phyloP scores from a whole-genome alignment of 768 basidiomycete genomes.

The Cystofilobasidium bisporidii region DNA sequence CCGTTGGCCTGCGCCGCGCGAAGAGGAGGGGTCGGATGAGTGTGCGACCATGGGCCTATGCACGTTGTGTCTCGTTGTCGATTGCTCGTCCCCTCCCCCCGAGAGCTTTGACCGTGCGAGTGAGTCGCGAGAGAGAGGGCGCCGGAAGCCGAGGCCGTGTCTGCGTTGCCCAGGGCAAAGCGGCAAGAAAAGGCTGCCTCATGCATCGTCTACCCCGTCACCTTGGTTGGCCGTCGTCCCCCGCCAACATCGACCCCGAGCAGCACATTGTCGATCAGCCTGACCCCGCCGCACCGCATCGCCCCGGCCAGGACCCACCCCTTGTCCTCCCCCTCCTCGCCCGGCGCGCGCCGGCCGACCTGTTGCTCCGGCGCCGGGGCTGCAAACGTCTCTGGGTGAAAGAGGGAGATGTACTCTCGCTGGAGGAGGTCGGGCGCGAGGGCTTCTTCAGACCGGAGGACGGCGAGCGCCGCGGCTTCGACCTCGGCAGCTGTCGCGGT shows the following conservation, averaged over 20 bases:
- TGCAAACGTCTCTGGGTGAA: constrained; percentile 67
- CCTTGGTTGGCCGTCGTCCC: too few relatives aligned
- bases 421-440: constrained; percentile 46
- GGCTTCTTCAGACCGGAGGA: constrained; percentile 37
- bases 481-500: constrained; percentile 33
- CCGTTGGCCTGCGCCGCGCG: too few relatives aligned
- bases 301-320: constrained; percentile 74
- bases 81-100: too few relatives aligned
- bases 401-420: constrained; percentile 82
- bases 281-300: constrained; percentile 71
- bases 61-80: too few relatives aligned
- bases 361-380: constrained; percentile 46
- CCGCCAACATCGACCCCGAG: constrained; percentile 45
- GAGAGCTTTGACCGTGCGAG: too few relatives aligned
- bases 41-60: too few relatives aligned
- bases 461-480: constrained; percentile 25
- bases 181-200: neutral
- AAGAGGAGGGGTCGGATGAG: too few relatives aligned
- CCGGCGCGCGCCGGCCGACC: too few relatives aligned
- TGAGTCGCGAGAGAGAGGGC: too few relatives aligned
- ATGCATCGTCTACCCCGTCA: neutral
- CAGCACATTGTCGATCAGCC: constrained; percentile 87
- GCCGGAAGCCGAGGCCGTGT: too few relatives aligned
- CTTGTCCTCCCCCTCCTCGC: constrained; percentile 34
- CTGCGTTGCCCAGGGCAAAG: too few relatives aligned